Conservation (phyloP, 306 rosid genomes). For the Elaeagnus macrophylla region DNA sequence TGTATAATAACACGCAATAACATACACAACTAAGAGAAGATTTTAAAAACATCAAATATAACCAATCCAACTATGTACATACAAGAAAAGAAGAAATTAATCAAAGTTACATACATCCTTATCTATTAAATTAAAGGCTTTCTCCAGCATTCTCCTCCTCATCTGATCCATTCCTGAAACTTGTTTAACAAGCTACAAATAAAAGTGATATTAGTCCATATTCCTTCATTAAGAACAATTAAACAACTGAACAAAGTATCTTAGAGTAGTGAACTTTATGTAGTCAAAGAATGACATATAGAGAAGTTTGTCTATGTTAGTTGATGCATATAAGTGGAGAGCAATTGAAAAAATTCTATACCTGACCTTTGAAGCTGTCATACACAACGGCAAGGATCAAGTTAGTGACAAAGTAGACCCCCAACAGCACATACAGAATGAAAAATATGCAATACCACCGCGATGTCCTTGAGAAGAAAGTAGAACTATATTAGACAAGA, state of each 20-base stretch:
- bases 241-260: neutral
- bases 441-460: slow-evolving; percentile 85
- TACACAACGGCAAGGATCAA: slow-evolving; percentile 95
- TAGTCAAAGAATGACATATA: slow-evolving; percentile 15
- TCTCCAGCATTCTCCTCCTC: slow-evolving; percentile 59
- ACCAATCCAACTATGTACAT: slow-evolving; percentile 5
- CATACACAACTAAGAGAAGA: slow-evolving; percentile 15
- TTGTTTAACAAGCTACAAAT: slow-evolving; percentile 74
- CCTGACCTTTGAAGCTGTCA: slow-evolving; percentile 91
- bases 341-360: slow-evolving; percentile 17
- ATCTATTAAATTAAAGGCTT: slow-evolving; percentile 73
- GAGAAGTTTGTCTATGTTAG: slow-evolving; percentile 1
- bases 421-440: slow-evolving; percentile 75
- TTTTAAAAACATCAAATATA: slow-evolving; percentile 2
- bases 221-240: slow-evolving; percentile 15
- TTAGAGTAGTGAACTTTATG: slow-evolving; percentile 1
- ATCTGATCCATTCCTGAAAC: slow-evolving; percentile 55
- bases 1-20: neutral
- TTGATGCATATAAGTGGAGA: slow-evolving; percentile 5
- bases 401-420: slow-evolving; percentile 92
- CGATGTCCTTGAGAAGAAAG: slow-evolving; percentile 57
- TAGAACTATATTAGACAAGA: slow-evolving; percentile 2
- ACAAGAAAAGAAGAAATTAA: slow-evolving; percentile 14
- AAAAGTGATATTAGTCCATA: slow-evolving; percentile 16
- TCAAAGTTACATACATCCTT: slow-evolving; percentile 40